Conservation (phyloP, 2,329 filamentous ascomycete species). For the Fusarium bactridioides region DNA sequence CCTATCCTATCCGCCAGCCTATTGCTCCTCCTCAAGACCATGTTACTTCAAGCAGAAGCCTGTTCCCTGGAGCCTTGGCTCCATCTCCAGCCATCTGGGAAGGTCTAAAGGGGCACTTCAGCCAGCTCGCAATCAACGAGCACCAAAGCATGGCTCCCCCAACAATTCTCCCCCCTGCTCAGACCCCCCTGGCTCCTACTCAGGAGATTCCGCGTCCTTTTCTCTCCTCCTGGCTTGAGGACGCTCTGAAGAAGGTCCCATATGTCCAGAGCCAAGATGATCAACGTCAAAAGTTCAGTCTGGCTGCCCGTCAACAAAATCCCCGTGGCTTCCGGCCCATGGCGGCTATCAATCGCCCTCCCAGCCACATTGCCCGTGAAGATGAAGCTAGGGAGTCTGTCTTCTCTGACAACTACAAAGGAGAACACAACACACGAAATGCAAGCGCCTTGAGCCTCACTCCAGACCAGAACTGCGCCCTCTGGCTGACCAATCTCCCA, state of each 20-base stretch:
- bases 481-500: slow-evolving; percentile 63
- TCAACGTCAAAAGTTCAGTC: not conserved
- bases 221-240: slow-evolving; percentile 1
- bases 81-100: slow-evolving; percentile 23
- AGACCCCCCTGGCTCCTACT: not conserved
- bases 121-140: not conserved
- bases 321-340: slow-evolving; percentile 36
- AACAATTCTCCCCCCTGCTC: not conserved
- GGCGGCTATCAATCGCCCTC: slow-evolving; percentile 22
- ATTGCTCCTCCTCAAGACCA: not conserved
- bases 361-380: not conserved
- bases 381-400: not conserved
- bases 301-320: not conserved
- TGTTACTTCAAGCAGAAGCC: not conserved
- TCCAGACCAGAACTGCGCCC: slow-evolving; percentile 54
- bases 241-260: not conserved
- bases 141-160: not conserved
- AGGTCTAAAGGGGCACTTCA: slow-evolving; percentile 6
- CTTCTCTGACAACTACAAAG: slow-evolving; percentile 49
- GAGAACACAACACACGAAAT: slow-evolving; percentile 48
- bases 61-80: slow-evolving; percentile 1
- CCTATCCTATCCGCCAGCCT: slow-evolving; percentile 11
- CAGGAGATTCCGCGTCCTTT: not conserved
- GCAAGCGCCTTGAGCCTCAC: slow-evolving; percentile 46
- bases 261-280: not conserved